Conservation (phyloP, 306 rosid species). For the Sphenostylis stenocarpa region DNA sequence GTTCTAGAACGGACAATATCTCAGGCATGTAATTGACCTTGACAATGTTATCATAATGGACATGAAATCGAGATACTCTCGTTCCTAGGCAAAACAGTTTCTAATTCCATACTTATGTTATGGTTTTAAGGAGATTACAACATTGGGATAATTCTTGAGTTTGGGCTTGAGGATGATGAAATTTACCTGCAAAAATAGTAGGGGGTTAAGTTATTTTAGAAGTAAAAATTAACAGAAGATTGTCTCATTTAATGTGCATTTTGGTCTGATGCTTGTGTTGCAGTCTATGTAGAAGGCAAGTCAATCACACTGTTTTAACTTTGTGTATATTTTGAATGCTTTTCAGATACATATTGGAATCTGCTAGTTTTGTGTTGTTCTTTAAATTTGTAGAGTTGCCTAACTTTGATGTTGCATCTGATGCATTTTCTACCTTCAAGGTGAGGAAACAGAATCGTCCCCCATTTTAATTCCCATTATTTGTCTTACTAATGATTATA, state of each 20-base stretch:
- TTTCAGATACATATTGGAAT: conserved; percentile 91
- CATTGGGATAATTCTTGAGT: background rate
- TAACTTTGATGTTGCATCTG: conserved; percentile 88
- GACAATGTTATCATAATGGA: too few species aligned
- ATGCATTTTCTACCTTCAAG: conserved; percentile 97
- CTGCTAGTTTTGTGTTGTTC: conserved; percentile 89
- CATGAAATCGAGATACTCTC: too few species aligned
- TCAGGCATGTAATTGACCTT: too few species aligned
- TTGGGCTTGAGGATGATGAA: conserved; percentile 2
- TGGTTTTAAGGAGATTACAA: conserved; percentile 17
- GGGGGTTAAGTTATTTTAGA: background rate
- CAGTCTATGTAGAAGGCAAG: conserved; percentile 3
- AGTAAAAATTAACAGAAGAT: conserved; percentile 12
- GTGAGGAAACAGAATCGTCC: conserved; percentile 44
- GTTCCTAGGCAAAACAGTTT: too few species aligned
- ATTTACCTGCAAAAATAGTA: background rate
- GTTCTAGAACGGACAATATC: too few species aligned
- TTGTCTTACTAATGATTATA: conserved; percentile 27
- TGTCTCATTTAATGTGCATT: background rate
- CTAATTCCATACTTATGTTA: background rate
- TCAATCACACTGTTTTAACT: conserved; percentile 36
- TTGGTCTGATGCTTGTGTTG: conserved; percentile 5
- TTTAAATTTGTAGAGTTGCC: conserved; percentile 92
- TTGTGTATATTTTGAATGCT: conserved; percentile 46
- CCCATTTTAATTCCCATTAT: background rate